A percentile compares a stretch with the other conserved stretches of the same genome.
phyloP scores from a whole-genome alignment of 805 yeast genomes.

The Jamesozyma jinghongensis region DNA sequence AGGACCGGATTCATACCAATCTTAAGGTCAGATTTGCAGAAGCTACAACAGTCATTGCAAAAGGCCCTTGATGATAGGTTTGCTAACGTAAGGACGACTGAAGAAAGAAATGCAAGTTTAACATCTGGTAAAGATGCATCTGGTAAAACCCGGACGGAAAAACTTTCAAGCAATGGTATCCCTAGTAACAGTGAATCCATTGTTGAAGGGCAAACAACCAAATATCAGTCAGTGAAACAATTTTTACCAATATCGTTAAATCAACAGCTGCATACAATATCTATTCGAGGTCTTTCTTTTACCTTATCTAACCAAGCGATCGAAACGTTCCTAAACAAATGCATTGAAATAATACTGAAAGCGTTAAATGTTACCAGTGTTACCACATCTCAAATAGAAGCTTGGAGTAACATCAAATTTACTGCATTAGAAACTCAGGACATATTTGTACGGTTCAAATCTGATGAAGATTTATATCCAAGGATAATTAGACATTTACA shows the following conservation, averaged over 20 bases:
- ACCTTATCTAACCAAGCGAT: constrained; percentile 7
- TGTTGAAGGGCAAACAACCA: constrained; percentile 1
- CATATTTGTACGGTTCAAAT: constrained; percentile 13
- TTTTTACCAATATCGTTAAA: constrained; percentile 21
- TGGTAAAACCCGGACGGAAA: too few relatives aligned
- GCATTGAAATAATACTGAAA: neutral
- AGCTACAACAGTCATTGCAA: constrained; percentile 11
- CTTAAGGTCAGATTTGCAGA: constrained; percentile 17
- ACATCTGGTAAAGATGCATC: neutral
- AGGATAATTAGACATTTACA: neutral
- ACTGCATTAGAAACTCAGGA: constrained; percentile 13
- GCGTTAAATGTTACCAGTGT: neutral
- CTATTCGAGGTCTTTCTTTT: constrained; percentile 14
- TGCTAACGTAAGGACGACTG: neutral
- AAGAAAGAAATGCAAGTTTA: neutral
- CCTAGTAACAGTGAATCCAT: too few relatives aligned
- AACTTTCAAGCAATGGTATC: too few relatives aligned
- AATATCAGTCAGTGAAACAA: constrained; percentile 15
- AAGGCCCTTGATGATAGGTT: neutral
- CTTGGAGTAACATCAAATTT: constrained; percentile 13
- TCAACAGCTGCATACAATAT: constrained; percentile 21
- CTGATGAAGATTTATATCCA: neutral
- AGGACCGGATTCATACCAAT: constrained; percentile 23
- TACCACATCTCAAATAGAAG: constrained; percentile 1
- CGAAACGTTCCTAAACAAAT: constrained; percentile 8